phyloP scores from a whole-genome alignment of 2,329 filamentous ascomycete genomes.

The Phoma sp. region DNA sequence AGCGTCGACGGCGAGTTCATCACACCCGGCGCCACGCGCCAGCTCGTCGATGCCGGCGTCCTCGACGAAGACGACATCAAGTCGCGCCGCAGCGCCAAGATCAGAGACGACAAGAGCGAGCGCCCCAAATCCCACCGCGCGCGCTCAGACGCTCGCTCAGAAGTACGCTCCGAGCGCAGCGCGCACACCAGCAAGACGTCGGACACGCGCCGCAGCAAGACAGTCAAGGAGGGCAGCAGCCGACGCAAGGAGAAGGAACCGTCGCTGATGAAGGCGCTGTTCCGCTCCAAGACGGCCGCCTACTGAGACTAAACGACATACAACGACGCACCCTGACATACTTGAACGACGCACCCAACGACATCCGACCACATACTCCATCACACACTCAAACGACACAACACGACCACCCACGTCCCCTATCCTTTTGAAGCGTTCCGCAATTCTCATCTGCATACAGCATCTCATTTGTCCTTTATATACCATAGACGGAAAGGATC shows the following conservation, averaged over 20 bases:
- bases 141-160: slow-evolving; percentile 15
- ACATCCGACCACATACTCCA: no score
- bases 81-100: slow-evolving; percentile 40
- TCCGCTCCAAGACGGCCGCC: slow-evolving; percentile 42
- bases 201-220: slow-evolving; percentile 30
- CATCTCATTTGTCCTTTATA: slow-evolving; percentile 3
- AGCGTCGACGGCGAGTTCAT: slow-evolving; percentile 71
- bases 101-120: slow-evolving; percentile 28
- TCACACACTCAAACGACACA: neutral
- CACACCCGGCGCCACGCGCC: slow-evolving; percentile 61
- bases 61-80: slow-evolving; percentile 57
- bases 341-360: neutral
- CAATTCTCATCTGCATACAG: slow-evolving; percentile 1
- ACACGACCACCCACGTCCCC: neutral
- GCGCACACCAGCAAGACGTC: slow-evolving; percentile 35
- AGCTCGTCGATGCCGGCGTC: slow-evolving; percentile 54
- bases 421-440: slow-evolving; percentile 6
- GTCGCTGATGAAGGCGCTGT: slow-evolving; percentile 51
- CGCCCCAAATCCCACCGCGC: slow-evolving; percentile 36
- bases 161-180: slow-evolving; percentile 36
- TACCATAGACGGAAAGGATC: slow-evolving; percentile 12
- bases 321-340: no score
- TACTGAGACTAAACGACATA: slow-evolving; percentile 4
- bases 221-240: slow-evolving; percentile 31
- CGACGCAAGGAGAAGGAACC: slow-evolving; percentile 53